Percentiles rank a stretch among this genome's conserved stretches.
Evolutionary conservation across 208 protist genomes (phyloP).

Genomic region (Acanthamoeba culbertsoni): DNA sequence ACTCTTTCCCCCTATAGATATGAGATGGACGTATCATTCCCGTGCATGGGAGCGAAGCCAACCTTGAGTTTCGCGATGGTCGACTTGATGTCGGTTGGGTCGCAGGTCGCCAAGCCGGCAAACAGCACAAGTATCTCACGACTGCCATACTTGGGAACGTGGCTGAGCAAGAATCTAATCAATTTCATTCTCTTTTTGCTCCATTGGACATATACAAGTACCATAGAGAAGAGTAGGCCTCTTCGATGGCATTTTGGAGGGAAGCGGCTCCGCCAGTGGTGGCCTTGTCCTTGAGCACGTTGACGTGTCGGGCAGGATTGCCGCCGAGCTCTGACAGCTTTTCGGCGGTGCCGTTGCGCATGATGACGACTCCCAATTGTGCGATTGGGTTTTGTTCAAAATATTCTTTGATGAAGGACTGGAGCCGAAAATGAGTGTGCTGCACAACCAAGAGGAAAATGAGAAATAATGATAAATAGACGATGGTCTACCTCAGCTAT

Average conservation of each 20-base stretch:
- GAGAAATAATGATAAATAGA: not conserved
- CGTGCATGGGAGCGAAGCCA: not conserved
- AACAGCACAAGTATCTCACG: slow-evolving; percentile 83
- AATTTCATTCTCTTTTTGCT: not conserved
- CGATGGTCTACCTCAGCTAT: not conserved
- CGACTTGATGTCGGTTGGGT: slow-evolving; percentile 80
- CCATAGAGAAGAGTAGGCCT: slow-evolving; percentile 74
- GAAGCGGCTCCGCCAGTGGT: slow-evolving; percentile 78
- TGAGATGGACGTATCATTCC: not conserved
- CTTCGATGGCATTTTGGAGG: slow-evolving; percentile 82
- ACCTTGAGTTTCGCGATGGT: slow-evolving; percentile 76
- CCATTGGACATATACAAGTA: slow-evolving; percentile 13
- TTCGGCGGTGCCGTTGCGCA: slow-evolving; percentile 78
- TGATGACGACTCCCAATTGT: slow-evolving; percentile 84
- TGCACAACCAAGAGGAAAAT: not conserved
- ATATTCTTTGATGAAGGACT: slow-evolving; percentile 79
- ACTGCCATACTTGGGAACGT: slow-evolving; percentile 82
- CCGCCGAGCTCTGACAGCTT: slow-evolving; percentile 78
- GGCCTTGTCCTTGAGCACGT: slow-evolving; percentile 45
- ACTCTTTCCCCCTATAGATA: not conserved
- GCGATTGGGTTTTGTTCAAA: slow-evolving; percentile 91
- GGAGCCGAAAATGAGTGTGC: not conserved
- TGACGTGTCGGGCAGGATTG: slow-evolving; percentile 61
- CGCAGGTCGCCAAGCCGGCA: slow-evolving; percentile 76
- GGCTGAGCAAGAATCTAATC: slow-evolving; percentile 40